Evolutionary conservation across 1,284 basidiomycete species (phyloP).

Genomic region (Cystobasidium pallidum): DNA sequence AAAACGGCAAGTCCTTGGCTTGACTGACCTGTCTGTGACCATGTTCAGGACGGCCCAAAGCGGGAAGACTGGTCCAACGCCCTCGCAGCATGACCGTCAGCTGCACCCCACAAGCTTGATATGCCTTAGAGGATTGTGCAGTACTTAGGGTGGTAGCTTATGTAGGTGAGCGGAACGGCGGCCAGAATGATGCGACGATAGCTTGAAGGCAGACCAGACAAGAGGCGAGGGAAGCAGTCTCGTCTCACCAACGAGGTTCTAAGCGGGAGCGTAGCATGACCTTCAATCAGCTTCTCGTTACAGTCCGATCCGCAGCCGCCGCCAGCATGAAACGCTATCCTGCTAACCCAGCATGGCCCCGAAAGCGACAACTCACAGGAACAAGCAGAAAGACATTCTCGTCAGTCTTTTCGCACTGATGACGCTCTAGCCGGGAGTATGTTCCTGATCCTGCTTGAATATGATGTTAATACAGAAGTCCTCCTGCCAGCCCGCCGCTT

Average conservation of each 20-base stretch:
- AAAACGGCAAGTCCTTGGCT: not conserved
- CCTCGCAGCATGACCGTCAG: constrained; percentile 93
- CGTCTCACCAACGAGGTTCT: constrained; percentile 83
- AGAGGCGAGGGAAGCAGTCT: not conserved
- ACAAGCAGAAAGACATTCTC: constrained; percentile 96
- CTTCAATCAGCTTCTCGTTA: not conserved
- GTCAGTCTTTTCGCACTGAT: no score
- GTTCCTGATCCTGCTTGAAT: no score
- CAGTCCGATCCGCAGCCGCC: not conserved
- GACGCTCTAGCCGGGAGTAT: no score
- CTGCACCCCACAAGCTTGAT: constrained; percentile 92
- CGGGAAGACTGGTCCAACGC: constrained; percentile 86
- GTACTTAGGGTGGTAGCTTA: constrained; percentile 88
- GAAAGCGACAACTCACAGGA: constrained; percentile 59
- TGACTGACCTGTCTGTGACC: constrained; percentile 96
- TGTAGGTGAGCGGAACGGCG: constrained; percentile 84
- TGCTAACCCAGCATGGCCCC: not conserved
- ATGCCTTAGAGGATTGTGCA: constrained; percentile 89
- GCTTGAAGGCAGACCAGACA: constrained; percentile 61
- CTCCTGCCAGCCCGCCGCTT: no score
- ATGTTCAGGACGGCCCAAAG: constrained; percentile 97
- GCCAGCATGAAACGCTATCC: not conserved
- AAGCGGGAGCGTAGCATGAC: not conserved
- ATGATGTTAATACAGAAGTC: no score
- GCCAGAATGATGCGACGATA: constrained; percentile 91